Conservation (phyloP, 169 alveolate genomes). For the Plasmodium gallinaceum region DNA sequence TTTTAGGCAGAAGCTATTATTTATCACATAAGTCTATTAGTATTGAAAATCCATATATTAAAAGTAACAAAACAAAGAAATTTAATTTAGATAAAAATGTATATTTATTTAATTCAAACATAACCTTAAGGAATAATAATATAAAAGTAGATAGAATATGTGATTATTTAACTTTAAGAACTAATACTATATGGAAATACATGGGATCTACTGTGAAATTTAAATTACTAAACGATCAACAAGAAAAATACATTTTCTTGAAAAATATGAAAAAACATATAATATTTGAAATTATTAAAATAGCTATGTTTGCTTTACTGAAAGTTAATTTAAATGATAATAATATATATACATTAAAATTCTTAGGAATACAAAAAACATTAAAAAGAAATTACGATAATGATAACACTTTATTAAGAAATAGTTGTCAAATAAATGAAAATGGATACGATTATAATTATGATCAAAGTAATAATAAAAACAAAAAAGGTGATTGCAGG, state of each 20-base stretch:
- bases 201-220: constrained; percentile 75
- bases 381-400: neutral
- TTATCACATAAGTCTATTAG: neutral
- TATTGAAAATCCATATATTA: neutral
- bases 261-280: constrained; percentile 69
- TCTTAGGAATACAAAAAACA: neutral
- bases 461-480: neutral
- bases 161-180: constrained; percentile 47
- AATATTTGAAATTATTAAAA: constrained; percentile 68
- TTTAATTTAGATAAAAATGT: constrained; percentile 35
- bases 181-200: constrained; percentile 63
- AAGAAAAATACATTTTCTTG: constrained; percentile 67
- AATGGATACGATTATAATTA: neutral
- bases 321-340: constrained; percentile 74
- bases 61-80: constrained; percentile 32
- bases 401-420: neutral
- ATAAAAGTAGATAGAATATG: constrained; percentile 60
- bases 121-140: constrained; percentile 53
- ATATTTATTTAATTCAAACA: constrained; percentile 38
- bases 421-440: neutral
- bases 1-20: neutral
- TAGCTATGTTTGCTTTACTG: constrained; percentile 69
- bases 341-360: constrained; percentile 49
- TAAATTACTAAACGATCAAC: constrained; percentile 55
- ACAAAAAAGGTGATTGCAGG: neutral